Evolutionary conservation across 2,329 filamentous ascomycete genomes (phyloP).

Genomic region (Aspergillus phoenicis): DNA sequence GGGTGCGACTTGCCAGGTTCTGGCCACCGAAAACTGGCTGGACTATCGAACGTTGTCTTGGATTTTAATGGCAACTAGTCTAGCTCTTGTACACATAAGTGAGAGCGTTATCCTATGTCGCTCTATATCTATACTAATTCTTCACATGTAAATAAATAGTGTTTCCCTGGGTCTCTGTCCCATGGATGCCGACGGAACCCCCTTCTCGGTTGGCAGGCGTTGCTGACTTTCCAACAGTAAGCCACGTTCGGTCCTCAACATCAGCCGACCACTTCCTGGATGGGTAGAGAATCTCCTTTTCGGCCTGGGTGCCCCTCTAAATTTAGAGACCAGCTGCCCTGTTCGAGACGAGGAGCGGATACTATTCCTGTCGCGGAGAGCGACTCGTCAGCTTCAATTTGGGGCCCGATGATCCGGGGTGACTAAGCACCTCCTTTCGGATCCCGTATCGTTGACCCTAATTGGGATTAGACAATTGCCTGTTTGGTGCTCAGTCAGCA

Average conservation of each 20-base stretch:
- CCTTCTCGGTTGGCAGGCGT: not conserved
- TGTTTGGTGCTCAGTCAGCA: not conserved
- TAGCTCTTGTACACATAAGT: no score
- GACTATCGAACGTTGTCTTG: no score
- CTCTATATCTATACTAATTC: not conserved
- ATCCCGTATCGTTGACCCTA: not conserved
- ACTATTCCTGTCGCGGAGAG: slow-evolving; percentile 10
- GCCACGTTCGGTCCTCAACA: not conserved
- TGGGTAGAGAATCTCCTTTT: slow-evolving; percentile 2
- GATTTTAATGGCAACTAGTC: no score
- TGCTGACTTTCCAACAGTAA: not conserved
- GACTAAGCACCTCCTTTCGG: not conserved
- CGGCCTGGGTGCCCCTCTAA: not conserved
- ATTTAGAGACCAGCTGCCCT: not conserved
- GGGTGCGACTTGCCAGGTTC: not conserved
- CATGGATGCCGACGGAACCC: slow-evolving; percentile 19
- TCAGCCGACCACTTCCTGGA: not conserved
- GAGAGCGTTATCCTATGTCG: not conserved
- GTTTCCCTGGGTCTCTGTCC: slow-evolving; percentile 19
- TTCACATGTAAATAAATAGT: slow-evolving; percentile 21
- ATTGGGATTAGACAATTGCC: not conserved
- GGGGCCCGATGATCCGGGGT: not conserved
- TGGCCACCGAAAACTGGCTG: not conserved
- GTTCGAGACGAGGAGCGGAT: not conserved
- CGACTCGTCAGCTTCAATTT: slow-evolving; percentile 10